phyloP scores from a whole-genome alignment of 2,329 filamentous ascomycete species.

The Penicillium sp. region DNA sequence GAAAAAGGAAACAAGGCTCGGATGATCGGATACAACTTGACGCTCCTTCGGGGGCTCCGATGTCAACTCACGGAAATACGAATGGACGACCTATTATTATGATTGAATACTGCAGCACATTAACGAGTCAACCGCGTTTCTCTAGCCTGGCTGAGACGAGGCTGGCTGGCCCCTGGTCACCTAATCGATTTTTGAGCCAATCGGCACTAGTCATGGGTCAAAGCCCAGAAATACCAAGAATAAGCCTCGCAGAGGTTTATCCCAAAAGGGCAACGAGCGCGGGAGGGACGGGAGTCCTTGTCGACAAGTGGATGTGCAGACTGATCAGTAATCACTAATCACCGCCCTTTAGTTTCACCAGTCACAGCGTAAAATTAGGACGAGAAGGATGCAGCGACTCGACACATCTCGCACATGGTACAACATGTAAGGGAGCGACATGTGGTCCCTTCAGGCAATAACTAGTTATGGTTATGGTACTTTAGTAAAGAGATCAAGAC shows the following conservation, averaged over 20 bases:
- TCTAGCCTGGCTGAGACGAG: background rate
- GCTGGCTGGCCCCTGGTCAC: background rate
- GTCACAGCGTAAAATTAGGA: background rate
- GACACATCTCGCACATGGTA: constrained; percentile 23
- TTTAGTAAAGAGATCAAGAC: background rate
- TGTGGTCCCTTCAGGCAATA: constrained; percentile 14
- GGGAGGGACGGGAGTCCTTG: constrained; percentile 14
- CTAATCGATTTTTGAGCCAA: background rate
- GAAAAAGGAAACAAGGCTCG: constrained; percentile 18
- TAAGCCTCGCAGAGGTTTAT: constrained; percentile 4
- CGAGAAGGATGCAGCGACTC: constrained; percentile 6
- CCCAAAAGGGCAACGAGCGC: constrained; percentile 16
- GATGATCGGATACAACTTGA: constrained; percentile 23
- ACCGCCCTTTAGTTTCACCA: constrained; percentile 1
- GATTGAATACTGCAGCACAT: background rate
- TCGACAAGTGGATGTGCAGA: constrained; percentile 11
- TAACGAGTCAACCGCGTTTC: background rate
- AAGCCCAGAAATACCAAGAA: background rate
- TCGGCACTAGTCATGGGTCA: background rate
- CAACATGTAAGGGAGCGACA: constrained; percentile 20
- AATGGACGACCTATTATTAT: background rate
- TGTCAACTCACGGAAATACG: background rate
- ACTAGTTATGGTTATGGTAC: background rate
- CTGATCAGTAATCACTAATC: constrained; percentile 7
- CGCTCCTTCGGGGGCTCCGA: constrained; percentile 3